phyloP scores from a whole-genome alignment of 202 grass and related monocot species.

The Zoysia matrella region DNA sequence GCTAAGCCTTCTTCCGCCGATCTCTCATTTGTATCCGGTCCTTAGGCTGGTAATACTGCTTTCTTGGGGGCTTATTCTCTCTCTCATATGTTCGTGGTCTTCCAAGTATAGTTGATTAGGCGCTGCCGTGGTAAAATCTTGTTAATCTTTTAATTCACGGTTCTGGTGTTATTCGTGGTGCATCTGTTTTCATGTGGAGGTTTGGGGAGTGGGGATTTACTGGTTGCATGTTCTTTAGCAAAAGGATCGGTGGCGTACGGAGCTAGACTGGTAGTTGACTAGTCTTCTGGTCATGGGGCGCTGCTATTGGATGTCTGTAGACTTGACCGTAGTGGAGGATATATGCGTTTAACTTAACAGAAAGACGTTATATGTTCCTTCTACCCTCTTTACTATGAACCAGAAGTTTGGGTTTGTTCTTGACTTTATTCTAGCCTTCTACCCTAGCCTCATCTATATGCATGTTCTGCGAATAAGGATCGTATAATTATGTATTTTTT shows the following conservation, averaged over 20 bases:
- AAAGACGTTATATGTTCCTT: background rate
- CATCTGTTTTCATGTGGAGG: conserved; percentile 24
- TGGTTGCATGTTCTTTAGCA: conserved; percentile 19
- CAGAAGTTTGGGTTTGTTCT: conserved; percentile 19
- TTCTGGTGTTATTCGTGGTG: background rate
- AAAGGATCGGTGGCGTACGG: background rate
- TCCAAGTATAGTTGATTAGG: background rate
- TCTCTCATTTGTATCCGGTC: background rate
- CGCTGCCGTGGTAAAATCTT: background rate
- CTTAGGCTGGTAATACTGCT: background rate
- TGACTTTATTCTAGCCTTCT: background rate
- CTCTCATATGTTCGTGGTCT: conserved; percentile 20
- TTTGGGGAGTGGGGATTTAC: background rate
- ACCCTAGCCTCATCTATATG: background rate
- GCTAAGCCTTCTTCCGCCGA: background rate
- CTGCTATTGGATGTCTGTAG: conserved; percentile 39
- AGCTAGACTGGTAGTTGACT: conserved; percentile 14
- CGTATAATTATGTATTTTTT: background rate
- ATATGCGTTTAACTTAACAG: background rate
- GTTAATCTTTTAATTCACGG: conserved; percentile 5
- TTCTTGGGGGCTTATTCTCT: background rate
- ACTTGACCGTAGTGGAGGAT: background rate
- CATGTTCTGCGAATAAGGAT: background rate
- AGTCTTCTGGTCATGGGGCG: conserved; percentile 3
- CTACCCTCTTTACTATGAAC: background rate